These are phyloP conservation scores for Salix arbutifolia DNA, from an alignment of 345 rosid species.

Conservation along the genomic window DNA sequence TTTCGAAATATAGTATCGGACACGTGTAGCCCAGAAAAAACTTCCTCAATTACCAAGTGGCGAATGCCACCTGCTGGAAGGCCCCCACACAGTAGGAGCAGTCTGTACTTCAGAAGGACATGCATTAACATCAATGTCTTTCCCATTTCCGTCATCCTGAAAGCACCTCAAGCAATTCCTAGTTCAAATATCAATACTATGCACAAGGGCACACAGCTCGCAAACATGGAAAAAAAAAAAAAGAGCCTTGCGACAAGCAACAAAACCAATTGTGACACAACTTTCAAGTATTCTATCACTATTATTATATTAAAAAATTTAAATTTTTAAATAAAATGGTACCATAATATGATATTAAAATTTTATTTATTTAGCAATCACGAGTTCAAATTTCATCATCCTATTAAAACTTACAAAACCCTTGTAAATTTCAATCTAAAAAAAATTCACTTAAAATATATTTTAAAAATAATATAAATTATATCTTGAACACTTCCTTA, in stretches of 20 bases:
- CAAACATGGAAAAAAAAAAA: not conserved
- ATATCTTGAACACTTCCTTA: conserved; percentile 42
- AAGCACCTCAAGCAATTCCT: conserved; percentile 11
- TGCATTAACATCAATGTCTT: conserved; percentile 2
- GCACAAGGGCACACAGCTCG: not conserved
- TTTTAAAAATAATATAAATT: no score
- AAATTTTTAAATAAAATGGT: no score
- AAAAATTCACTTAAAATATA: no score
- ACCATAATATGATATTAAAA: no score
- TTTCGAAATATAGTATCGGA: no score
- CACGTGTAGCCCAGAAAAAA: not conserved
- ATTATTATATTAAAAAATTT: no score
- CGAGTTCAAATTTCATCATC: no score
- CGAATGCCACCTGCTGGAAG: conserved; percentile 89
- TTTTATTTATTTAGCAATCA: no score
- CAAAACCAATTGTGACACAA: conserved; percentile 64
- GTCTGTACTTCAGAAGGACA: conserved; percentile 64
- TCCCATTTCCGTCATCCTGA: conserved; percentile 30
- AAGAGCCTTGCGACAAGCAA: conserved; percentile 35
- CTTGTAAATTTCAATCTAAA: no score
- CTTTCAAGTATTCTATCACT: conserved; percentile 82
- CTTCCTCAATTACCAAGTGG: conserved; percentile 76
- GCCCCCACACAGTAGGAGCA: conserved; percentile 69
- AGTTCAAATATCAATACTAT: not conserved
- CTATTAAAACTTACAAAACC: no score